These are phyloP conservation scores for Penicillium sumatraense DNA, from an alignment of 2,329 filamentous ascomycete genomes.

Conservation along the genomic window DNA sequence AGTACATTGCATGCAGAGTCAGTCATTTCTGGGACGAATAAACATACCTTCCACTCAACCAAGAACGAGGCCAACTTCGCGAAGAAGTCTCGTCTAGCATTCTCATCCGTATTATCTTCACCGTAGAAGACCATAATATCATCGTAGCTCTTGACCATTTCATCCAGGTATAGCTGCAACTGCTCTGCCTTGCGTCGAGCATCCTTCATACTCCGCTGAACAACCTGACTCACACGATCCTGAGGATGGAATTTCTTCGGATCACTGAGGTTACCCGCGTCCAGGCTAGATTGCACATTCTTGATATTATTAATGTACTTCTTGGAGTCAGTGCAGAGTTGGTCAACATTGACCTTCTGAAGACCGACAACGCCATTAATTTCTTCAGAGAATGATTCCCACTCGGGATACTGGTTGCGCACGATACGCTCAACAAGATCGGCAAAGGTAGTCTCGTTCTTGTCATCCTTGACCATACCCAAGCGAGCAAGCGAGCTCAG, in stretches of 20 bases:
- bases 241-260: slow-evolving; percentile 98
- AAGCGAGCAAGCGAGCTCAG: slow-evolving; percentile 89
- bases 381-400: slow-evolving; percentile 86
- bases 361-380: slow-evolving; percentile 76
- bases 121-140: slow-evolving; percentile 97
- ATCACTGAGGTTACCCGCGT: slow-evolving; percentile 92
- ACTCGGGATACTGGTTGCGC: slow-evolving; percentile 93
- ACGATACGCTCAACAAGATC: slow-evolving; percentile 97
- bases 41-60: slow-evolving; percentile 79
- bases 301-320: slow-evolving; percentile 94
- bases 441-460: slow-evolving; percentile 94
- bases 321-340: slow-evolving; percentile 83
- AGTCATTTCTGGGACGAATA: background rate
- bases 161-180: slow-evolving; percentile 88
- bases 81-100: slow-evolving; percentile 94
- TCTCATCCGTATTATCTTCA: slow-evolving; percentile 89
- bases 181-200: slow-evolving; percentile 94
- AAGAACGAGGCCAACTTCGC: slow-evolving; percentile 89
- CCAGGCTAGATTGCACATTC: slow-evolving; percentile 89
- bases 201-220: slow-evolving; percentile 95
- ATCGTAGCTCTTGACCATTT: slow-evolving; percentile 88
- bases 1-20: slow-evolving; percentile 4
- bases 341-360: slow-evolving; percentile 94
- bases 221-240: slow-evolving; percentile 88
- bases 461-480: slow-evolving; percentile 98